Evolutionary conservation across 768 basidiomycete genomes (phyloP).

Genomic region (Leccinellum luteum): DNA sequence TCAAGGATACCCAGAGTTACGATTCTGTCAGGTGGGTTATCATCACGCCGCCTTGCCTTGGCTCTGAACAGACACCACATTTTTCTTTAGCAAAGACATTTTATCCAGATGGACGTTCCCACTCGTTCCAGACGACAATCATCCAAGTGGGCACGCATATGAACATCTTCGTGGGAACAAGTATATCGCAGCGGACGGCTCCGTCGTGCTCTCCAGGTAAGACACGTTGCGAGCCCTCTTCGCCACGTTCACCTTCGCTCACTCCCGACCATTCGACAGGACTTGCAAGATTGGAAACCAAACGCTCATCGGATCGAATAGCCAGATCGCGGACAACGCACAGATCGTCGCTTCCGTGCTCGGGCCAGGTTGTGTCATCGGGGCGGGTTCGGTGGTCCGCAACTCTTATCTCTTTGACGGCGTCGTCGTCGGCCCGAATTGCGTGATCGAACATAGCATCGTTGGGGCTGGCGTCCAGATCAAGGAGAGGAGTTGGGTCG

Average conservation of each 20-base stretch:
- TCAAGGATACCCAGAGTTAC: slow-evolving; percentile 90
- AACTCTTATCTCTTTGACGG: slow-evolving; percentile 85
- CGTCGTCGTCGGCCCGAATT: slow-evolving; percentile 65
- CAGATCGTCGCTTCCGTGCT: slow-evolving; percentile 73
- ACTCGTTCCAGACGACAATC: slow-evolving; percentile 90
- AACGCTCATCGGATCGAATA: slow-evolving; percentile 80
- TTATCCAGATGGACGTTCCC: slow-evolving; percentile 94
- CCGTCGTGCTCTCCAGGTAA: slow-evolving; percentile 82
- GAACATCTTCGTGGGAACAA: slow-evolving; percentile 86
- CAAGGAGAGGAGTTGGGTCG: slow-evolving; percentile 62
- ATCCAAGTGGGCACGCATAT: slow-evolving; percentile 78
- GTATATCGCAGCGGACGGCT: slow-evolving; percentile 78
- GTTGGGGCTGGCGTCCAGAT: slow-evolving; percentile 76
- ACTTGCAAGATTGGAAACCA: slow-evolving; percentile 81
- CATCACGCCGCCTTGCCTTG: background rate
- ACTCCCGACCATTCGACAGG: slow-evolving; percentile 34
- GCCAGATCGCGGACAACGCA: slow-evolving; percentile 64
- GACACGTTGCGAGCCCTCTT: slow-evolving; percentile 9
- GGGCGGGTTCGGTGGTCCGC: slow-evolving; percentile 62
- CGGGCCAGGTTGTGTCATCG: slow-evolving; percentile 72
- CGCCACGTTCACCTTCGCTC: background rate
- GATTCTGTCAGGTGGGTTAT: slow-evolving; percentile 75
- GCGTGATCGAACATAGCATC: slow-evolving; percentile 74
- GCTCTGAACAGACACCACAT: background rate
- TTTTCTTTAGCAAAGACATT: slow-evolving; percentile 77